These are phyloP conservation scores for Kewa caespitosa DNA, from an alignment of 179 eudicot species.

Conservation along the genomic window DNA sequence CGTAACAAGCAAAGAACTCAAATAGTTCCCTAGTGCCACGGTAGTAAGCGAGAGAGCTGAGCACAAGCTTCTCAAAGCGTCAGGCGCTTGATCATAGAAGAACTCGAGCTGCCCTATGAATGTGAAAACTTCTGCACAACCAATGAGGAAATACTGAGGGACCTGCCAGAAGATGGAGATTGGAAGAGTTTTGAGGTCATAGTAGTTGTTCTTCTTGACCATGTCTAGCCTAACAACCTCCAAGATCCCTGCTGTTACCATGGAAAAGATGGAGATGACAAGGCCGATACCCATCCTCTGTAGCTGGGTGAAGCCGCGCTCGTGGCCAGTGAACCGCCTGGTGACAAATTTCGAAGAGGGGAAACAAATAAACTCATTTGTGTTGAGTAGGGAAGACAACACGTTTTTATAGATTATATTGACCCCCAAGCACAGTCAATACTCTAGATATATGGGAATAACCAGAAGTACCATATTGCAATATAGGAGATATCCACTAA, in stretches of 20 bases:
- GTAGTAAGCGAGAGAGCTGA: constrained; percentile 43
- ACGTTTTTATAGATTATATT: too few relatives aligned
- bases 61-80: constrained; percentile 53
- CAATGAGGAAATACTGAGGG: constrained; percentile 48
- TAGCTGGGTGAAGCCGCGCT: constrained; percentile 64
- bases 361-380: too few relatives aligned
- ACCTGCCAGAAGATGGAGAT: constrained; percentile 52
- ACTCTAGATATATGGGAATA: too few relatives aligned
- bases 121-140: constrained; percentile 47
- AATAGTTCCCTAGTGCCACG: constrained; percentile 40
- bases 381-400: too few relatives aligned
- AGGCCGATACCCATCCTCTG: constrained; percentile 81
- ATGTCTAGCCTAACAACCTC: constrained; percentile 51
- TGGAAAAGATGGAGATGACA: constrained; percentile 50
- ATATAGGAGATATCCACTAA: too few relatives aligned
- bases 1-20: constrained; percentile 38
- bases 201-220: constrained; percentile 39
- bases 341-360: too few relatives aligned
- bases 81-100: constrained; percentile 55
- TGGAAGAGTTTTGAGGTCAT: constrained; percentile 33
- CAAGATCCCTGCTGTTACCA: constrained; percentile 52
- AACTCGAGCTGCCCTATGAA: constrained; percentile 50
- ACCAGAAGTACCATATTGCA: too few relatives aligned
- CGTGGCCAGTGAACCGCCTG: constrained; percentile 44
- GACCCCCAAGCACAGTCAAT: too few relatives aligned